phyloP scores from a whole-genome alignment of 257 asterid species.

The Ballota nigra region DNA sequence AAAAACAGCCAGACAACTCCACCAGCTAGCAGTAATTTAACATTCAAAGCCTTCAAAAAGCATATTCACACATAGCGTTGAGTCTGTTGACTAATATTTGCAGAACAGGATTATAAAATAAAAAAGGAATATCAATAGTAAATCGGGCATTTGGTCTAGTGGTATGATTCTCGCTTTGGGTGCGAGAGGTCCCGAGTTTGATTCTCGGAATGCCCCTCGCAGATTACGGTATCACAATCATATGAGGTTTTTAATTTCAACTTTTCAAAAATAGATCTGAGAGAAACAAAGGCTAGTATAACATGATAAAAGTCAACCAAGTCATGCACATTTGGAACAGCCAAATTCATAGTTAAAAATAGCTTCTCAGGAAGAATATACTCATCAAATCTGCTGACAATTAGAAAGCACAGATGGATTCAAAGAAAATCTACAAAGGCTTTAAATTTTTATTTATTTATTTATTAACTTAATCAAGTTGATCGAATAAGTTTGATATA shows the following conservation, averaged over 20 bases:
- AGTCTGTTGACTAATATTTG: background rate
- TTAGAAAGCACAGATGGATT: too few species aligned
- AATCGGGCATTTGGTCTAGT: conserved; percentile 84
- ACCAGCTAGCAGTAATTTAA: background rate
- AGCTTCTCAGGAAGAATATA: background rate
- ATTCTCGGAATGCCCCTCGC: conserved; percentile 40
- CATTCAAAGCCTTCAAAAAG: background rate
- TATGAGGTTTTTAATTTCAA: background rate
- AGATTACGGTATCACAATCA: background rate
- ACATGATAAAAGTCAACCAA: background rate
- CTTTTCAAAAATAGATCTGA: background rate
- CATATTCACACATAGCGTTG: background rate
- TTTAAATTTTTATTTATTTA: background rate
- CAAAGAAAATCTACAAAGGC: background rate
- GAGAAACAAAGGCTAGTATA: background rate
- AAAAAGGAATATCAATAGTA: background rate
- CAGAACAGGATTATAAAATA: background rate
- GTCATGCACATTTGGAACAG: background rate
- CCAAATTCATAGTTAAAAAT: background rate
- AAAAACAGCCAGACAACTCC: background rate
- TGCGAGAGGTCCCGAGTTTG: conserved; percentile 48
- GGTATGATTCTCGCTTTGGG: conserved; percentile 96
- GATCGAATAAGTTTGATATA: background rate
- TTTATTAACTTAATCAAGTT: too few species aligned
- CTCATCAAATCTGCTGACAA: background rate